Percentiles rank a stretch among this genome's conserved stretches.
These are phyloP conservation scores for Silene uniflora DNA, from an alignment of 148 eudicot genomes.

Conservation along the genomic window DNA sequence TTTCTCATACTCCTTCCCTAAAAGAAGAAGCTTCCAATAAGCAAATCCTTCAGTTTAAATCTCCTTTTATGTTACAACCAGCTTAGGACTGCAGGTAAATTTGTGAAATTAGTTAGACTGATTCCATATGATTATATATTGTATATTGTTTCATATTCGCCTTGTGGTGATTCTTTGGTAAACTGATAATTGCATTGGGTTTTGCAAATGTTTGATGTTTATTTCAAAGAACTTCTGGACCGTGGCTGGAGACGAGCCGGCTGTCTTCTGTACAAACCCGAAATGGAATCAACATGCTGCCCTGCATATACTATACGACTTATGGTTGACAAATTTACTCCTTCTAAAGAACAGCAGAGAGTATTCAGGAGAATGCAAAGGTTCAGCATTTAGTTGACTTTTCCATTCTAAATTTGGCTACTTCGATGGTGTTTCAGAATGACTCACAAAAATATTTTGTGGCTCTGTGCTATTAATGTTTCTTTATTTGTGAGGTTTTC, in stretches of 20 bases:
- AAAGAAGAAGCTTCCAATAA: background rate
- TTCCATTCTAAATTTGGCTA: background rate
- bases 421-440: slow-evolving; percentile 6
- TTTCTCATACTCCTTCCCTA: background rate
- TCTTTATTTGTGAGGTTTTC: too few relatives aligned
- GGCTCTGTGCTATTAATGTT: too few relatives aligned
- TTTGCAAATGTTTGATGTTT: slow-evolving; percentile 2
- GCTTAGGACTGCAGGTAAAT: background rate
- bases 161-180: background rate
- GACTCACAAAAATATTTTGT: background rate
- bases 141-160: background rate
- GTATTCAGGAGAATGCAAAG: slow-evolving; percentile 80
- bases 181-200: background rate
- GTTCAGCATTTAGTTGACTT: slow-evolving; percentile 27
- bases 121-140: background rate
- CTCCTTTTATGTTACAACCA: background rate
- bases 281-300: slow-evolving; percentile 96
- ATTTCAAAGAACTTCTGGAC: slow-evolving; percentile 74
- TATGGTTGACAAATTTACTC: slow-evolving; percentile 73
- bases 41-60: background rate
- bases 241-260: slow-evolving; percentile 99
- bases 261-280: slow-evolving; percentile 83
- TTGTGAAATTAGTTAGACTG: background rate
- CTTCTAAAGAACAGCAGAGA: slow-evolving; percentile 85
- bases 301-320: slow-evolving; percentile 90